Conservation (phyloP, 371 early-diverging fungal genomes). For the Smittium culicis region DNA sequence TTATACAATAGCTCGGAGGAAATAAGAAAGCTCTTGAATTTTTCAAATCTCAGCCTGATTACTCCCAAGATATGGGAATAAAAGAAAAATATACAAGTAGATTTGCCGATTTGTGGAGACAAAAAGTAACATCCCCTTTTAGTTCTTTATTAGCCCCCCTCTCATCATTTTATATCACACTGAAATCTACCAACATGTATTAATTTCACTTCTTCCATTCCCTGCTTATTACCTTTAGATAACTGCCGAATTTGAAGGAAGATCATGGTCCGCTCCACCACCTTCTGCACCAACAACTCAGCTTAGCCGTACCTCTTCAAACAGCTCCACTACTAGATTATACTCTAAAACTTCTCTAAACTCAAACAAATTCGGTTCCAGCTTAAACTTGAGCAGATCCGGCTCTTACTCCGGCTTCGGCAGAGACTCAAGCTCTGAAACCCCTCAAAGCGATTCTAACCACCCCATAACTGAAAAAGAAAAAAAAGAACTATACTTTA, state of each 20-base stretch:
- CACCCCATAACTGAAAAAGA: slow-evolving; percentile 30
- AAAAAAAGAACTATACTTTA: slow-evolving; percentile 60
- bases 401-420: slow-evolving; percentile 3
- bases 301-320: not conserved
- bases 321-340: slow-evolving; percentile 8
- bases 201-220: not conserved
- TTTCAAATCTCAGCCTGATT: slow-evolving; percentile 75
- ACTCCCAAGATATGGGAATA: slow-evolving; percentile 57
- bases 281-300: slow-evolving; percentile 10
- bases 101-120: slow-evolving; percentile 76
- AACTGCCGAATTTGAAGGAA: slow-evolving; percentile 58
- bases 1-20: slow-evolving; percentile 56
- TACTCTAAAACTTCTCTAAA: not conserved
- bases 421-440: not conserved
- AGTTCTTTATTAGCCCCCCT: not conserved
- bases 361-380: slow-evolving; percentile 5
- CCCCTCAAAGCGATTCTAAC: not conserved
- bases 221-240: slow-evolving; percentile 31
- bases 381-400: not conserved
- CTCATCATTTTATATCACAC: too few relatives aligned
- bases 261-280: slow-evolving; percentile 47
- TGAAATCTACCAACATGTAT: too few relatives aligned
- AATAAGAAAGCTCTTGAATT: slow-evolving; percentile 78
- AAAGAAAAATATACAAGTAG: slow-evolving; percentile 70
- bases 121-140: slow-evolving; percentile 37